Evolutionary conservation across 2,329 filamentous ascomycete species (phyloP).

Genomic region (Pyricularia sp.): DNA sequence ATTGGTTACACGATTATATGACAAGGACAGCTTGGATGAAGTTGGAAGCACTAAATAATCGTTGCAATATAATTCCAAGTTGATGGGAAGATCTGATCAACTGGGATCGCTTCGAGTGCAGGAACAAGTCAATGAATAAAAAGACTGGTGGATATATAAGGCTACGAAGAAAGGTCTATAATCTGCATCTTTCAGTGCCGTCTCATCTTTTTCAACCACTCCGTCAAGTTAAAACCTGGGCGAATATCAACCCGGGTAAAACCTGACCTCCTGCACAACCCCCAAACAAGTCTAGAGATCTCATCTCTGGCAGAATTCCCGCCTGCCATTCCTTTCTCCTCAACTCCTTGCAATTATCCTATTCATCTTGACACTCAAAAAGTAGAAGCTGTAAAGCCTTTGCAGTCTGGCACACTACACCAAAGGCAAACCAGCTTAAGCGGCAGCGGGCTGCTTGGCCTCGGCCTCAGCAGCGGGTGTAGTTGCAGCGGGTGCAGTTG

Average conservation of each 20-base stretch:
- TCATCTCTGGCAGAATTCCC: neutral
- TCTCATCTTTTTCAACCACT: neutral
- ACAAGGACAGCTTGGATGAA: neutral
- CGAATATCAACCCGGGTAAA: neutral
- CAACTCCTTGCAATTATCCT: neutral
- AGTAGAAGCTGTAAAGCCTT: neutral
- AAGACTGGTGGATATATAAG: neutral
- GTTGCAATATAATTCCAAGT: neutral
- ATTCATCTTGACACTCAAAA: neutral
- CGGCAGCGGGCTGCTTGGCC: neutral
- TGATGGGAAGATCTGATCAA: neutral
- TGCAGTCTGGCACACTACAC: neutral
- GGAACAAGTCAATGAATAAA: neutral
- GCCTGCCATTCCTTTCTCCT: neutral
- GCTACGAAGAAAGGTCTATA: slow-evolving; percentile 1
- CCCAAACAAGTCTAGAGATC: neutral
- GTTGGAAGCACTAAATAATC: neutral
- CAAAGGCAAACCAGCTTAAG: neutral
- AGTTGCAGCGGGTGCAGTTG: slow-evolving; percentile 21
- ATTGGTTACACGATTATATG: neutral
- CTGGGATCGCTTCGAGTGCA: neutral
- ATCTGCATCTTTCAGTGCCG: neutral
- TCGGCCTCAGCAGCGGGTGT: neutral
- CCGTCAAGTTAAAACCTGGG: neutral
- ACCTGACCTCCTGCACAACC: neutral